Conservation (phyloP, 495 filamentous ascomycete species). For the Cudoniella acicularis region DNA sequence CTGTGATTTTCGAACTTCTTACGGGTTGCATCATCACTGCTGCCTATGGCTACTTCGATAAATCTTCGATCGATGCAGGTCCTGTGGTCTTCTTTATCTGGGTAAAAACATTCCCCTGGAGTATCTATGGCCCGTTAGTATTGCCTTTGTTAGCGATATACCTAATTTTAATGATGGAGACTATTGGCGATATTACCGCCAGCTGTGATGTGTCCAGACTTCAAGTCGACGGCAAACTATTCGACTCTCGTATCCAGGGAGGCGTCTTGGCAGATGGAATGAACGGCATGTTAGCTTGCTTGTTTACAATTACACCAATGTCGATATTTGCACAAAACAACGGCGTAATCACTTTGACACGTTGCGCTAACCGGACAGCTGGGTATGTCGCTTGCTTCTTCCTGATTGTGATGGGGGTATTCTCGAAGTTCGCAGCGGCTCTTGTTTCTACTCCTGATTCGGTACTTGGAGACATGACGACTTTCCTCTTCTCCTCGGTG, state of each 20-base stretch:
- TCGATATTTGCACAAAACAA: slow-evolving; percentile 71
- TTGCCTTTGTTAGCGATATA: slow-evolving; percentile 82
- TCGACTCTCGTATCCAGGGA: slow-evolving; percentile 93
- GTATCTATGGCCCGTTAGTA: slow-evolving; percentile 78
- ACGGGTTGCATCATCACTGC: slow-evolving; percentile 85
- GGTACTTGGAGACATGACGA: slow-evolving; percentile 90
- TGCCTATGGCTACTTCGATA: slow-evolving; percentile 80
- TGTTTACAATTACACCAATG: slow-evolving; percentile 55
- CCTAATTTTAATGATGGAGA: slow-evolving; percentile 84
- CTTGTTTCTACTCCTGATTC: slow-evolving; percentile 77
- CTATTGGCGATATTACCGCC: slow-evolving; percentile 79
- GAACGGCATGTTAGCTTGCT: slow-evolving; percentile 73
- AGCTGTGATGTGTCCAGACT: slow-evolving; percentile 80
- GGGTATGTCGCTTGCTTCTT: slow-evolving; percentile 75
- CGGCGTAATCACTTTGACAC: slow-evolving; percentile 82
- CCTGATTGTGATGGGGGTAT: slow-evolving; percentile 83
- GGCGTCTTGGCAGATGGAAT: slow-evolving; percentile 84
- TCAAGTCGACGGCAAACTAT: slow-evolving; percentile 72
- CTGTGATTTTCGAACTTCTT: slow-evolving; percentile 76
- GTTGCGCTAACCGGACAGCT: slow-evolving; percentile 84
- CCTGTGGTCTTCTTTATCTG: slow-evolving; percentile 84
- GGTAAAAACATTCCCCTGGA: slow-evolving; percentile 81
- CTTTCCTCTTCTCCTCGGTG: slow-evolving; percentile 82
- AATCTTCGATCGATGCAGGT: slow-evolving; percentile 60
- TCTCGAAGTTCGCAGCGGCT: slow-evolving; percentile 88